These are phyloP conservation scores for Starmerella khaoyaiensis DNA, from an alignment of 805 yeast species.

Conservation along the genomic window DNA sequence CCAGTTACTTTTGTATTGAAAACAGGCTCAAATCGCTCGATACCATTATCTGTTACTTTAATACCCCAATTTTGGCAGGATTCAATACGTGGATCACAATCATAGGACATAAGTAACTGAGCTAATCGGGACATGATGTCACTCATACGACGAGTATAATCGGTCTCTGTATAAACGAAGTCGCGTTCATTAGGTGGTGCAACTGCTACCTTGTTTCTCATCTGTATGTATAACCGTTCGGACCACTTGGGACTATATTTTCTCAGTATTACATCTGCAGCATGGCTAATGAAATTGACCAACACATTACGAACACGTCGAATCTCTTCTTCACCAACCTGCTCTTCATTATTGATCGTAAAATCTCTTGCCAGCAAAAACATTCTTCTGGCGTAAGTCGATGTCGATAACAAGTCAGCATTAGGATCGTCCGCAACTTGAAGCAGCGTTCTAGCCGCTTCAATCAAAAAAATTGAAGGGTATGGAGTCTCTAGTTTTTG, in stretches of 20 bases:
- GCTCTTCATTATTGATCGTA: slow-evolving; percentile 26
- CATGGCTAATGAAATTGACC: slow-evolving; percentile 46
- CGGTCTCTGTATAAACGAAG: slow-evolving; percentile 24
- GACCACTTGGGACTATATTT: slow-evolving; percentile 24
- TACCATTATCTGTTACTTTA: background rate
- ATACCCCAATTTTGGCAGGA: slow-evolving; percentile 14
- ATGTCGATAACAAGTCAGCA: slow-evolving; percentile 28
- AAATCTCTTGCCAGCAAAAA: slow-evolving; percentile 46
- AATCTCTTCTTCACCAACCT: slow-evolving; percentile 30
- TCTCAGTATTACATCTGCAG: slow-evolving; percentile 33
- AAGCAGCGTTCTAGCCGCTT: slow-evolving; percentile 48
- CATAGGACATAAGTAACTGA: slow-evolving; percentile 50
- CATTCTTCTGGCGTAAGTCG: slow-evolving; percentile 46
- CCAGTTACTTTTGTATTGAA: slow-evolving; percentile 7
- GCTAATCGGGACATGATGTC: slow-evolving; percentile 33
- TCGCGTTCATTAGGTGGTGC: slow-evolving; percentile 21
- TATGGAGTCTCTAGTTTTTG: slow-evolving; percentile 51
- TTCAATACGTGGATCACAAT: slow-evolving; percentile 37
- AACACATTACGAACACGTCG: slow-evolving; percentile 50
- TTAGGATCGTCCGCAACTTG: slow-evolving; percentile 37
- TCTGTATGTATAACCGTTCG: slow-evolving; percentile 26
- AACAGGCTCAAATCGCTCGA: background rate
- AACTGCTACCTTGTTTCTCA: slow-evolving; percentile 24
- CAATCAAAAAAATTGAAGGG: slow-evolving; percentile 69
- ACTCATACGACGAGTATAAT: slow-evolving; percentile 22